Evolutionary conservation across 2,329 filamentous ascomycete genomes (phyloP).

Genomic region (Aspergillus quadricinctus): DNA sequence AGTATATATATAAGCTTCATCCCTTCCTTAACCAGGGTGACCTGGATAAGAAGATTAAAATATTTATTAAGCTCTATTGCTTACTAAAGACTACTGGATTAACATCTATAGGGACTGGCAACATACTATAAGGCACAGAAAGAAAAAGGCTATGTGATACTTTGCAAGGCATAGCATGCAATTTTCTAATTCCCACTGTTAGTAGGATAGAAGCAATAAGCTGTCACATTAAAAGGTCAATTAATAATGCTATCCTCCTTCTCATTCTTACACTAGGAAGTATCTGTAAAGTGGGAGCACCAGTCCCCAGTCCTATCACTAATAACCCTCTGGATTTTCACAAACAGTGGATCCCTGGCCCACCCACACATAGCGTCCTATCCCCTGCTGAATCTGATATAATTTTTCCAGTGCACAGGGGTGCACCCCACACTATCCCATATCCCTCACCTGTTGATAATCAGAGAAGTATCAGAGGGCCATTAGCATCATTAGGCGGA

Average conservation of each 20-base stretch:
- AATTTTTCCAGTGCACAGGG: constrained; percentile 14
- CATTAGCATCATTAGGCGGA: constrained; percentile 6
- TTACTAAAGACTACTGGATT: constrained; percentile 12
- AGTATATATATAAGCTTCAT: constrained; percentile 60
- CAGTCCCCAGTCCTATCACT: constrained; percentile 56
- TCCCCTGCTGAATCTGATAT: constrained; percentile 26
- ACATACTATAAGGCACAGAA: constrained; percentile 30
- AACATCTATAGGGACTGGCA: constrained; percentile 14
- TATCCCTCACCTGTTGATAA: constrained; percentile 13
- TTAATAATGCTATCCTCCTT: constrained; percentile 78
- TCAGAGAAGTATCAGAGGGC: constrained; percentile 13
- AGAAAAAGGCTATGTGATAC: constrained; percentile 36
- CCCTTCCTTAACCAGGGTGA: constrained; percentile 57
- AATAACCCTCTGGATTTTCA: constrained; percentile 24
- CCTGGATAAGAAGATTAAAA: constrained; percentile 48
- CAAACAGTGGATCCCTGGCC: constrained; percentile 25
- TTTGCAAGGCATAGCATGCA: constrained; percentile 20
- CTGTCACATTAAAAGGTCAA: constrained; percentile 50
- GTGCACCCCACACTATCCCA: constrained; percentile 16
- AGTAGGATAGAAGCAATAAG: constrained; percentile 7
- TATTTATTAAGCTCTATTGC: constrained; percentile 49
- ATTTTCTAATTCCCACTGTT: constrained; percentile 17
- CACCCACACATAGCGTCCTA: constrained; percentile 17
- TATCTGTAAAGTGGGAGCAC: constrained; percentile 58
- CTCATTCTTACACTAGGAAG: constrained; percentile 84